Evolutionary conservation across 768 basidiomycete species (phyloP), one percentile per base, ranked within the genome.

Genomic region (Suillus spraguei): DNA sequence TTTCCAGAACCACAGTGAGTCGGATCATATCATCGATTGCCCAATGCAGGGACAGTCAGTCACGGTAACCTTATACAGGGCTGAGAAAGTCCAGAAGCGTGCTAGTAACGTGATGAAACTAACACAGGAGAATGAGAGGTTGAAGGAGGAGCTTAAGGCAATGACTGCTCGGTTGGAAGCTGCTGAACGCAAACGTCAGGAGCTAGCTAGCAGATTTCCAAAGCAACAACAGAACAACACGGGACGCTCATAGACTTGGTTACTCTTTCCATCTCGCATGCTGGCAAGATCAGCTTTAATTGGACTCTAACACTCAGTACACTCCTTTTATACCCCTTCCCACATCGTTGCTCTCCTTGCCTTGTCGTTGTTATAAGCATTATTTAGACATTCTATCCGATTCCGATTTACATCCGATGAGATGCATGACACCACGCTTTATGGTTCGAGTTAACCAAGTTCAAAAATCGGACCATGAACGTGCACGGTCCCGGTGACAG

Each of bases 31-130:
- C 65, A 64, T 67, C 65, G 38, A 59, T 67, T 61, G 63, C 68
- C 67, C 69, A 64, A 59, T 60, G 62, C 61, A 66, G 73, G 69
- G 66, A 69, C 76, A 64, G 72, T 73, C 69, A 69, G 68, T 77
- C 72, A 77, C 70, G 69, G 68, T 72, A 61, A 55, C 44, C 59
- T 63, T 60, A 66, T 63, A 35, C 63, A 76, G 75, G 53, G 66
- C 32, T 38, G 75, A 79, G 66, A 75, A 74, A 63, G 73, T 83
- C 66, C 79, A 90, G 72, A 92, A 92, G 76, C 86, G 91, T 65
- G 87, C 86, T 47, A 90, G 88, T 69, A 92, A 89, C 74, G 89
- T 93, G 63, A 73, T 90, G 71, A 91, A 89, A 70, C 80, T 94
- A 41, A 82, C 88, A 24, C 82, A 89, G 77, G 91, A 94, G 80